A percentile compares a stretch with the other conserved stretches of the same genome.
Conservation (phyloP, 768 basidiomycete genomes). For the Tricholoma bakamatsutake region DNA sequence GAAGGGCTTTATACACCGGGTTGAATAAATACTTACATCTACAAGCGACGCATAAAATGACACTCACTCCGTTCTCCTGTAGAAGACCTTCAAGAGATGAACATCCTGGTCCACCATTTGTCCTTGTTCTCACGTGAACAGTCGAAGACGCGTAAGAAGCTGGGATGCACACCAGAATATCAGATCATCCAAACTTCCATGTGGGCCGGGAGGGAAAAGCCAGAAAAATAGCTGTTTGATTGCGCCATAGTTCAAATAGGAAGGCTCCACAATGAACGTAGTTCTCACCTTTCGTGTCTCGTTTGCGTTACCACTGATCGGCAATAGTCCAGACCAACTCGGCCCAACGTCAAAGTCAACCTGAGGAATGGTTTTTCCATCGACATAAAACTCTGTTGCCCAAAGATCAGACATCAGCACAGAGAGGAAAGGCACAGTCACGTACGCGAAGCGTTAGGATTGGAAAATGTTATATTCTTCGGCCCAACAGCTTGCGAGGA, state of each 20-base stretch:
- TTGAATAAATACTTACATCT: background rate
- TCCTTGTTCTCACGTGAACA: slow-evolving; percentile 35
- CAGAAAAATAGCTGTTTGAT: slow-evolving; percentile 68
- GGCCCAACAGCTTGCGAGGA: slow-evolving; percentile 15
- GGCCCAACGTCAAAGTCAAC: slow-evolving; percentile 72
- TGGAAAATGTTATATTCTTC: slow-evolving; percentile 69
- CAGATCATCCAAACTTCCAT: slow-evolving; percentile 65
- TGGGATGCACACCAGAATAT: slow-evolving; percentile 56
- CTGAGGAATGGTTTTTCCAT: slow-evolving; percentile 58
- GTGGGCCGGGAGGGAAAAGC: slow-evolving; percentile 76
- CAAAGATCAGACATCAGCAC: background rate
- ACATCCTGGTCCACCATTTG: slow-evolving; percentile 78
- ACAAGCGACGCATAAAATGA: background rate
- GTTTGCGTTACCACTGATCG: slow-evolving; percentile 52
- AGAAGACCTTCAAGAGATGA: slow-evolving; percentile 67
- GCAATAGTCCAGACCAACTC: slow-evolving; percentile 69
- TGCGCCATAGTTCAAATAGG: background rate
- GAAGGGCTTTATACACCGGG: slow-evolving; percentile 45
- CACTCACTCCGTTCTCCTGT: slow-evolving; percentile 68
- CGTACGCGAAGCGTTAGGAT: slow-evolving; percentile 57
- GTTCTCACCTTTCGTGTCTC: slow-evolving; percentile 56
- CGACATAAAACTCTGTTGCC: slow-evolving; percentile 58
- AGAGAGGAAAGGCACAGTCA: background rate
- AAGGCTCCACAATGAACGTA: background rate
- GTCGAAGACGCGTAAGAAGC: background rate